A percentile compares a stretch with the other conserved stretches of the same genome.
phyloP scores from a whole-genome alignment of 495 filamentous ascomycete genomes.

The Annulohypoxylon bovei region DNA sequence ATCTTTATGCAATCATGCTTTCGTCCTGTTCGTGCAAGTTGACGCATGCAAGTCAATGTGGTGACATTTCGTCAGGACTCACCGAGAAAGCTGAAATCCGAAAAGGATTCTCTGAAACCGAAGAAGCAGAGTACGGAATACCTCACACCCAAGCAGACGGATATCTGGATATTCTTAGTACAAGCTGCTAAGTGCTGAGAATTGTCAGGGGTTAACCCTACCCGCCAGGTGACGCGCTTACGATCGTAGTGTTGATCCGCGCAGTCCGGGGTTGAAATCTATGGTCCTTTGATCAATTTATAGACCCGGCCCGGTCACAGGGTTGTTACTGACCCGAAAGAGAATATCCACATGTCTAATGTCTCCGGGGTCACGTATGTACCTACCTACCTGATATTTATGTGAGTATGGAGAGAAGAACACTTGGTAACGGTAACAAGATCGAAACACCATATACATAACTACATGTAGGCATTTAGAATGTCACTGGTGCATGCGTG shows the following conservation, averaged over 20 bases:
- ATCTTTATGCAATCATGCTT: conserved; percentile 16
- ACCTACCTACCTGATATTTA: neutral
- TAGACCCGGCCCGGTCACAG: conserved; percentile 33
- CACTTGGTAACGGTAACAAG: neutral
- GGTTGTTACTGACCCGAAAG: conserved; percentile 25
- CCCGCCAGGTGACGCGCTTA: conserved; percentile 42
- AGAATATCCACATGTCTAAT: neutral
- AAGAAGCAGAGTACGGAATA: conserved; percentile 22
- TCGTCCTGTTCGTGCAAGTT: neutral
- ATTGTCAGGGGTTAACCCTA: conserved; percentile 35
- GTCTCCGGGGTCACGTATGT: neutral
- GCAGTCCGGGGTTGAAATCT: conserved; percentile 39
- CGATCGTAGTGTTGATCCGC: conserved; percentile 41
- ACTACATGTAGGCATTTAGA: too few species aligned
- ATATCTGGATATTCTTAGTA: conserved; percentile 41
- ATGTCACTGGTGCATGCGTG: too few species aligned
- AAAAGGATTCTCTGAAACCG: conserved; percentile 31
- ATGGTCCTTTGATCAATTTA: conserved; percentile 40
- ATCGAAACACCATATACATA: too few species aligned
- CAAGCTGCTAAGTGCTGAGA: conserved; percentile 7
- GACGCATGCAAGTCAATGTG: neutral
- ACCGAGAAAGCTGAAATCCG: neutral
- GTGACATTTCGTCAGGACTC: neutral
- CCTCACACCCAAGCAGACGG: neutral
- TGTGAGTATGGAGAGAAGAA: neutral